Evolutionary conservation across 352 stramenopile species (phyloP).

Genomic region (Aphanomyces euteiches): DNA sequence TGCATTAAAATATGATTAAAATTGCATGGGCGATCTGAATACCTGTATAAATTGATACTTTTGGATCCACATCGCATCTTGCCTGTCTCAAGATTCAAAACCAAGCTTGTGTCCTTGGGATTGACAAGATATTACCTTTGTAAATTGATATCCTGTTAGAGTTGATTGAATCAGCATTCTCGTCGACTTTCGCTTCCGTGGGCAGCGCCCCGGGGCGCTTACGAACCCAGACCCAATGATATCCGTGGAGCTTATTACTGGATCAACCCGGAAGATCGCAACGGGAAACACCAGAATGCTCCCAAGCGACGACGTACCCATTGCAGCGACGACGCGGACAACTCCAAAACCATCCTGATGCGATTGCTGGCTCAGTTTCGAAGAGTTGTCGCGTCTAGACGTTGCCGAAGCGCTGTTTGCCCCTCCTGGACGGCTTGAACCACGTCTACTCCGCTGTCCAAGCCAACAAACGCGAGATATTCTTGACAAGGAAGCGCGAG

Average conservation of each 20-base stretch:
- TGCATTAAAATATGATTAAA: not conserved
- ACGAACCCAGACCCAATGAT: not conserved
- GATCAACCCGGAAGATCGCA: not conserved
- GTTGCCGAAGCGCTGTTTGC: no score
- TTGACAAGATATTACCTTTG: not conserved
- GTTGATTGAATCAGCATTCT: slow-evolving; percentile 8
- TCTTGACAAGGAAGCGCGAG: not conserved
- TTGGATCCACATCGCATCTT: not conserved
- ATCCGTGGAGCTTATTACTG: not conserved
- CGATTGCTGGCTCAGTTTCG: no score
- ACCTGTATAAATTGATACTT: not conserved
- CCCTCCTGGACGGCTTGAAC: no score
- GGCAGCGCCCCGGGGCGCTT: not conserved
- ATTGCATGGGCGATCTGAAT: not conserved
- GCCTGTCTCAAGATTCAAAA: not conserved
- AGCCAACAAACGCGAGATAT: not conserved
- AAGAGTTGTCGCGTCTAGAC: no score
- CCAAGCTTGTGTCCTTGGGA: not conserved
- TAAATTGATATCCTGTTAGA: not conserved
- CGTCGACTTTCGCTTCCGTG: not conserved
- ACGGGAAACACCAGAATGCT: not conserved
- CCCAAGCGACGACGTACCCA: not conserved
- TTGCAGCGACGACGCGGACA: not conserved
- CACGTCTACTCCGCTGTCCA: no score
- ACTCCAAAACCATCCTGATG: not conserved